Evolutionary conservation across 345 rosid species (phyloP), one percentile per base, ranked within the genome.

Genomic region (Acer negundo): DNA sequence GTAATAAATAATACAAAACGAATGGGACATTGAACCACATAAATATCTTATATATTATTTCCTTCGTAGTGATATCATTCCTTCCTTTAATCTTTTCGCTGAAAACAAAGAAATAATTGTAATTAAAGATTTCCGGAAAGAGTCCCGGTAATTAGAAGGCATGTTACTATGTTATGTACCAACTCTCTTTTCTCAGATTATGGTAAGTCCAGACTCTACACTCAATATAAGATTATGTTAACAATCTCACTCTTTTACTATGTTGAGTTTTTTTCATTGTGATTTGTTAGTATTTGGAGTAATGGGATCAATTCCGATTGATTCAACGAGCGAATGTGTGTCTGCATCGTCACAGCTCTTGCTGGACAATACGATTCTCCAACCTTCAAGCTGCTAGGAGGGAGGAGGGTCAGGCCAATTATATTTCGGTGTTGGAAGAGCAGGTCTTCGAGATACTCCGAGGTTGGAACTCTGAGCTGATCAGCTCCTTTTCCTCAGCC

Each of bases 391-490:
- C 88, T 71, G 94, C 98, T 0, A 85, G 90, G 70, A 91, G 80
- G 71, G 94, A 90, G 71, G 94, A 90, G 77, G 89, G 90, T 46
- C 82, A 88, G 35, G 67, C 77, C 10, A 68, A 71, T 67, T 93
- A 94, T 74, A 85, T 85, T 72, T 84, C 82, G 2, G 71, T 88
- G 53, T 72, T 94, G 70, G 94, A 87, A 81, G 97, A 91, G 59
- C 94, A 94, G 72, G 90, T 92, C 75, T 81, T 83, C 78, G 90
- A 85, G 81, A 82, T 84, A 62, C 89, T 92, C 8, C 86, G 84
- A 10, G 97, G 92, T 68, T 93, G 93, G 93, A 87, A 87, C 82
- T 85, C 89, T 55, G 97, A 94, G 82, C 91, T n/a, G n/a, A n/a
- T 94, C 61, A 78, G 68, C 74, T 82, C 87, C 63, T 86, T 94